These are phyloP conservation scores for Penicillium bialowiezense DNA, from an alignment of 495 filamentous ascomycete genomes.

Conservation along the genomic window DNA sequence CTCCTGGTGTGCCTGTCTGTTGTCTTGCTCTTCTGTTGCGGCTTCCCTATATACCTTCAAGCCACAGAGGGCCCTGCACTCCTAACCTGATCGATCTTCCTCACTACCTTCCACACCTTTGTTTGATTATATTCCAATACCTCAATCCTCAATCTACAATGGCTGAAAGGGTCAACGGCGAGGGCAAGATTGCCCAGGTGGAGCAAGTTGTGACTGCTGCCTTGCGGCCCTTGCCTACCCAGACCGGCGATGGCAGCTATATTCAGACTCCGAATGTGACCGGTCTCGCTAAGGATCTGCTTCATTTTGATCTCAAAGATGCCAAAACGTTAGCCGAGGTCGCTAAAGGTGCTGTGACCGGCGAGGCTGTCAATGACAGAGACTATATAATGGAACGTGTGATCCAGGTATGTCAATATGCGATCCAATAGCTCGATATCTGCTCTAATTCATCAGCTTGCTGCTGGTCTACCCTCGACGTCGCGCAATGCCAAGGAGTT, in stretches of 20 bases:
- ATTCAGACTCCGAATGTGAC: slow-evolving; percentile 28
- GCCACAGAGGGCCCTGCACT: not conserved
- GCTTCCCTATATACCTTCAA: not conserved
- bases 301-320: slow-evolving; percentile 38
- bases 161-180: slow-evolving; percentile 18
- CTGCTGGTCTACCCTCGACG: slow-evolving; percentile 48
- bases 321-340: slow-evolving; percentile 46
- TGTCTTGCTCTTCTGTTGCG: not conserved
- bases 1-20: not conserved
- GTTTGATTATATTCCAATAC: not conserved
- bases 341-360: slow-evolving; percentile 66
- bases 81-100: not conserved
- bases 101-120: too few relatives aligned
- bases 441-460: slow-evolving; percentile 23
- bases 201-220: slow-evolving; percentile 56
- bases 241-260: slow-evolving; percentile 61
- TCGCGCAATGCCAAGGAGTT: slow-evolving; percentile 51
- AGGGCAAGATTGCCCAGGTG: slow-evolving; percentile 45
- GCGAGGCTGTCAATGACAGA: slow-evolving; percentile 85
- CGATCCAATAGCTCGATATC: not conserved
- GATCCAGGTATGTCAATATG: slow-evolving; percentile 35
- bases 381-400: slow-evolving; percentile 56
- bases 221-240: slow-evolving; percentile 58
- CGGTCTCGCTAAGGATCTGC: slow-evolving; percentile 37
- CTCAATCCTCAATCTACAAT: slow-evolving; percentile 16